phyloP scores from a whole-genome alignment of 2,329 filamentous ascomycete genomes.

The Colletotrichum lupini region DNA sequence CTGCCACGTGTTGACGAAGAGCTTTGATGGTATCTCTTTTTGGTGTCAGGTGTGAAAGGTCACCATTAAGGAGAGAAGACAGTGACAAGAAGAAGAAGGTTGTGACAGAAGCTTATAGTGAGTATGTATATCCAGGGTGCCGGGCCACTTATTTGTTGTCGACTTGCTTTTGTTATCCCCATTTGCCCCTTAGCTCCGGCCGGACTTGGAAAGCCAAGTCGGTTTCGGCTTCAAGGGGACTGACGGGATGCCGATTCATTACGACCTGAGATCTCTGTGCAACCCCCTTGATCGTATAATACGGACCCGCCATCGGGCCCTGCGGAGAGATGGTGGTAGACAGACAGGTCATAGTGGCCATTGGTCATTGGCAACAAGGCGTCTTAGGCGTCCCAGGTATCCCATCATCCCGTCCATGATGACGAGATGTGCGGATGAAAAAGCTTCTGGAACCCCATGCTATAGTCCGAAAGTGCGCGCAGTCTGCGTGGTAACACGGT shows the following conservation, averaged over 20 bases:
- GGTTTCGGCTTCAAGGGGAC: conserved; percentile 14
- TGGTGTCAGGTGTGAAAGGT: conserved; percentile 6
- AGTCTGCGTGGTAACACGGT: not conserved
- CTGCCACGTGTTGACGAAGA: conserved; percentile 6
- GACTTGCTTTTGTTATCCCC: not conserved
- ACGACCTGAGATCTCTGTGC: conserved; percentile 19
- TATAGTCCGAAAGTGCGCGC: not conserved
- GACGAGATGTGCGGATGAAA: conserved; percentile 8
- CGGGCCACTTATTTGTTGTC: not conserved
- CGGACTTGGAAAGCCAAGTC: not conserved
- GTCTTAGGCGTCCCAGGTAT: not conserved
- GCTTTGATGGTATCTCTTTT: not conserved
- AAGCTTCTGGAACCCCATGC: not conserved
- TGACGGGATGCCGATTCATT: conserved; percentile 4
- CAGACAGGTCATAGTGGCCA: not conserved
- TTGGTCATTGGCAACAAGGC: not conserved
- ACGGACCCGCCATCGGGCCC: not conserved
- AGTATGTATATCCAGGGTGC: not conserved
- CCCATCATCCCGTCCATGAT: conserved; percentile 8
- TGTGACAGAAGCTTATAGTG: not conserved
- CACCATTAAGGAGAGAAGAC: not conserved
- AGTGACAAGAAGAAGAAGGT: not conserved
- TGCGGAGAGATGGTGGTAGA: not conserved
- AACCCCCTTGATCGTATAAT: not conserved
- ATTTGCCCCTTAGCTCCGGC: not conserved